phyloP scores from a whole-genome alignment of 768 basidiomycete species.

The Neoboletus subvelutipes region DNA sequence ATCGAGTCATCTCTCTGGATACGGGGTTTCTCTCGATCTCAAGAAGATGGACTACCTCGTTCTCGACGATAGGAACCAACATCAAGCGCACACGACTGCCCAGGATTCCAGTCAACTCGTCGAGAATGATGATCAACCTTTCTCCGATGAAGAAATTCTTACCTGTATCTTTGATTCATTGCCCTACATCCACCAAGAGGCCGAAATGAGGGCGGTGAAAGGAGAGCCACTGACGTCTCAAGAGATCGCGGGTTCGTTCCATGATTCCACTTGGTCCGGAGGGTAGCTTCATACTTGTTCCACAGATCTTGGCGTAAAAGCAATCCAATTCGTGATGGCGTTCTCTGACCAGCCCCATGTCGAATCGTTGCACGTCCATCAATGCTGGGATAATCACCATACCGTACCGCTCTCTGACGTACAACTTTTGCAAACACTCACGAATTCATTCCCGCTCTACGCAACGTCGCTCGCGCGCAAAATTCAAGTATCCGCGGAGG shows the following conservation, averaged over 20 bases:
- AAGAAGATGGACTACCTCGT: constrained; percentile 98
- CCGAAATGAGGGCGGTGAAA: constrained; percentile 36
- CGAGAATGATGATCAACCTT: constrained; percentile 8
- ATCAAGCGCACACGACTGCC: background rate
- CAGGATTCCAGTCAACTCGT: background rate
- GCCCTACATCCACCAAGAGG: constrained; percentile 27
- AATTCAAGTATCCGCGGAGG: constrained; percentile 48
- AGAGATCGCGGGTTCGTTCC: constrained; percentile 53
- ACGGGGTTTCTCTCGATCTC: constrained; percentile 87
- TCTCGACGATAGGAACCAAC: constrained; percentile 73
- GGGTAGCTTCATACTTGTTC: background rate
- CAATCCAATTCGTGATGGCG: constrained; percentile 70
- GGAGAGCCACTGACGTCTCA: constrained; percentile 47
- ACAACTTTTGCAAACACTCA: constrained; percentile 54
- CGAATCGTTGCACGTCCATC: constrained; percentile 20
- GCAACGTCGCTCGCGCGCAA: constrained; percentile 71
- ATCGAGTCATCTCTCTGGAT: constrained; percentile 69
- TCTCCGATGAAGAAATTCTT: constrained; percentile 22
- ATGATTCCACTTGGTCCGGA: background rate
- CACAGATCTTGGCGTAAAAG: constrained; percentile 66
- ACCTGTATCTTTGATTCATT: constrained; percentile 32
- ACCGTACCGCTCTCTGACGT: constrained; percentile 14
- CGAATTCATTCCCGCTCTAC: constrained; percentile 90
- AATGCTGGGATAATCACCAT: constrained; percentile 20
- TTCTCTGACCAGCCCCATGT: constrained; percentile 52